Conservation (phyloP, 2,329 filamentous ascomycete species). For the Diaporthe helianthi region DNA sequence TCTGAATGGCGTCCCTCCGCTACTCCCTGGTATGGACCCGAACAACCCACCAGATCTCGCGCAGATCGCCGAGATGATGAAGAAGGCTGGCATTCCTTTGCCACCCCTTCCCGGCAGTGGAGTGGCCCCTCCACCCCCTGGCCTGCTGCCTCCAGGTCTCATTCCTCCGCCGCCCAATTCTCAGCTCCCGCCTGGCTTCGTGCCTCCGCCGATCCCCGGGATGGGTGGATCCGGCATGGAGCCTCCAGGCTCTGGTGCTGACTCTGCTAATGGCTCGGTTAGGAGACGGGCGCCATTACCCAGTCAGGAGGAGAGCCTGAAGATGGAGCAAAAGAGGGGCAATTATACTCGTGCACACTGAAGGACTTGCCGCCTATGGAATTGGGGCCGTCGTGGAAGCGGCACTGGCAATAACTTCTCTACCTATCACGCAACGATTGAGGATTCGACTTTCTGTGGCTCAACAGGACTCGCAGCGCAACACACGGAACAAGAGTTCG, state of each 20-base stretch:
- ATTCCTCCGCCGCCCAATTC: conserved; percentile 54
- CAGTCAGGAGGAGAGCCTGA: conserved; percentile 82
- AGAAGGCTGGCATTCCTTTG: conserved; percentile 67
- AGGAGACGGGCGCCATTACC: conserved; percentile 75
- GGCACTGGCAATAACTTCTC: not conserved
- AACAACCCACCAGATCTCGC: conserved; percentile 67
- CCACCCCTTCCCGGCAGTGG: conserved; percentile 53
- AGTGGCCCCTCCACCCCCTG: conserved; percentile 50
- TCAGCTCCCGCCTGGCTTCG: conserved; percentile 44
- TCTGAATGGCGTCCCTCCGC: conserved; percentile 46
- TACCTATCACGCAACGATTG: not conserved
- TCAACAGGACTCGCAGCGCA: not conserved
- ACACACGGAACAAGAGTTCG: not conserved
- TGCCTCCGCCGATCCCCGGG: conserved; percentile 47
- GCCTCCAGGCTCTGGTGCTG: conserved; percentile 23
- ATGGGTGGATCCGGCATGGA: conserved; percentile 37
- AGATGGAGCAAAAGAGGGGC: conserved; percentile 74
- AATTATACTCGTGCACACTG: conserved; percentile 64
- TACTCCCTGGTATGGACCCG: conserved; percentile 61
- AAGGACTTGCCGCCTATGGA: not conserved
- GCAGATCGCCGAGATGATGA: conserved; percentile 69
- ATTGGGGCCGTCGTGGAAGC: not conserved
- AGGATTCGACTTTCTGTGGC: not conserved
- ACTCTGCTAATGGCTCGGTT: conserved; percentile 49
- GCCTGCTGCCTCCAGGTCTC: conserved; percentile 54